phyloP scores from a whole-genome alignment of 768 basidiomycete species.

The Xanthoconium stramineum region DNA sequence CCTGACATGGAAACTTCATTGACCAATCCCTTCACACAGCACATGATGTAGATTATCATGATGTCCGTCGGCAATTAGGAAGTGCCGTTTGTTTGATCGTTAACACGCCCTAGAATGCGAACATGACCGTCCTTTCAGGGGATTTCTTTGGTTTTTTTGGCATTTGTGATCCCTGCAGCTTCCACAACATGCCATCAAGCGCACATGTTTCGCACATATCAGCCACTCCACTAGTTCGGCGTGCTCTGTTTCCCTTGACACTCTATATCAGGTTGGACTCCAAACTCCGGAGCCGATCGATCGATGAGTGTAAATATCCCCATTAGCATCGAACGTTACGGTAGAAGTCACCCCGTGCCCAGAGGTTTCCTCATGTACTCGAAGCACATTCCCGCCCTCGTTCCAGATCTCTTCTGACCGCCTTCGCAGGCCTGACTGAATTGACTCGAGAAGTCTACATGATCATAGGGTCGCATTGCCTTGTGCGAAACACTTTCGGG shows the following conservation, averaged over 20 bases:
- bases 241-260: constrained; percentile 6
- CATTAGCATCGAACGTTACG: constrained; percentile 18
- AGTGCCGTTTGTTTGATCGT: constrained; percentile 67
- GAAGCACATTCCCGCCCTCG: constrained; percentile 11
- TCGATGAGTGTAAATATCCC: constrained; percentile 17
- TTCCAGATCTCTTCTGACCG: constrained; percentile 6
- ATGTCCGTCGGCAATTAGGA: constrained; percentile 82
- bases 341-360: constrained; percentile 5
- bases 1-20: constrained; percentile 1
- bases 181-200: no score
- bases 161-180: no score
- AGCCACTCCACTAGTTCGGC: not conserved
- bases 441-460: constrained; percentile 1
- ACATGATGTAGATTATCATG: constrained; percentile 97
- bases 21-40: constrained; percentile 48
- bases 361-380: constrained; percentile 1
- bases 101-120: constrained; percentile 24
- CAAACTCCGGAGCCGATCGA: constrained; percentile 11
- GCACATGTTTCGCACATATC: constrained; percentile 2
- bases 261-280: constrained; percentile 11
- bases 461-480: constrained; percentile 5
- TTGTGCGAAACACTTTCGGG: constrained; percentile 5
- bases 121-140: constrained; percentile 3
- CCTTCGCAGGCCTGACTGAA: constrained; percentile 7
- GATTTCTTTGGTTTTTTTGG: not conserved